Conservation (phyloP, 2,329 filamentous ascomycete species). For the Aspergillus ochraceoroseus region DNA sequence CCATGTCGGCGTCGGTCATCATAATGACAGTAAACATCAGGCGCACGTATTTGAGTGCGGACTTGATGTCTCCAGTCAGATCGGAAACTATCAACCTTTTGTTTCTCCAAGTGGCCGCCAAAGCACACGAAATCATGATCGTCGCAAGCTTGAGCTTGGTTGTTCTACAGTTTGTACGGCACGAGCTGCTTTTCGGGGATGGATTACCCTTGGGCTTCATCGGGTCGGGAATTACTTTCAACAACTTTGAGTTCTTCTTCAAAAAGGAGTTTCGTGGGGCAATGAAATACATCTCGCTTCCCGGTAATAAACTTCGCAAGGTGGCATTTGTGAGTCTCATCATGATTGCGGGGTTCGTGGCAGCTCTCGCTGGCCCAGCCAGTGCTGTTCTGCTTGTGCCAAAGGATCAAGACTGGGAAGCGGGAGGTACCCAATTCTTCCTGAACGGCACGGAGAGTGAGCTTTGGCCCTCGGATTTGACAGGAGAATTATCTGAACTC, state of each 20-base stretch:
- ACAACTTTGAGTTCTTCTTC: conserved; percentile 12
- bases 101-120: conserved; percentile 11
- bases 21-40: conserved; percentile 7
- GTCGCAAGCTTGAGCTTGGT: conserved; percentile 6
- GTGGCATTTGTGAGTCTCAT: background rate
- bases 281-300: background rate
- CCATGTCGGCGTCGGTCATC: conserved; percentile 3
- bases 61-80: conserved; percentile 7
- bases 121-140: conserved; percentile 9
- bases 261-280: conserved; percentile 7
- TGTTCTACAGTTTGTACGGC: conserved; percentile 9
- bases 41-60: conserved; percentile 6
- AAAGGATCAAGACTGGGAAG: conserved; percentile 6
- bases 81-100: conserved; percentile 10
- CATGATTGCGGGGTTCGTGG: conserved; percentile 1
- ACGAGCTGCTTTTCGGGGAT: conserved; percentile 10
- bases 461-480: conserved; percentile 1
- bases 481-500: background rate
- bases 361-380: conserved; percentile 5
- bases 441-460: conserved; percentile 1
- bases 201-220: conserved; percentile 10
- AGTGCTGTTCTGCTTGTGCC: conserved; percentile 9
- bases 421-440: conserved; percentile 6
- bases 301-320: conserved; percentile 1
- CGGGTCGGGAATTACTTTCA: conserved; percentile 5